Base-by-base conservation (phyloP, 352 stramenopile species). In the Phytophthora pseudosyringae region DNA sequence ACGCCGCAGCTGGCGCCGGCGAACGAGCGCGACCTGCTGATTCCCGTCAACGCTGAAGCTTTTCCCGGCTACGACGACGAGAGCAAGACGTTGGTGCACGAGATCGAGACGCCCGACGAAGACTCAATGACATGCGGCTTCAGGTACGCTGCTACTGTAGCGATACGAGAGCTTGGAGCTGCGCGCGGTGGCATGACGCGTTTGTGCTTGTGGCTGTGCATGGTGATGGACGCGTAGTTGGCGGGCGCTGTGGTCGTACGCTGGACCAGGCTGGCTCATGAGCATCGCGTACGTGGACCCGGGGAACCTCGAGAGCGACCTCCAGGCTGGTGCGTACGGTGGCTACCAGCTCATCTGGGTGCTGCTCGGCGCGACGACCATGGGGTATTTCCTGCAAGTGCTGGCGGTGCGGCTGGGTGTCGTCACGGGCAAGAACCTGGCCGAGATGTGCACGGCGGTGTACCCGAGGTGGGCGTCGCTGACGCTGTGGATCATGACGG, bases 391-490 rank as follows among this genome's bases (percentile, higher is more conserved):
- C 40, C 40, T 47, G 40, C 95, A 98, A 73, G 72, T 91, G 39
- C 73, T 99, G 18, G 94, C 95, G n/a, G 89, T 90, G 29, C 79
- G 95, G 1, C 70, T 98, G 0, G 96, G 90, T 0, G 94, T 98
- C 44, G 90, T 98, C 55, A 98, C 88, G 26, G 91, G 95, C 15
- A 82, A 90, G 10, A 95, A 97, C 38, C 71, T 99, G 16, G 94
- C 94, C 3, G 80, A 96, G 61, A 79, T 96, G 64, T 97, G 87
- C 74, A 83, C 77, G 12, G 69, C 63, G 13, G 67, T 83, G 58
- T 98, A 97, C 63, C 79, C 84, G 9, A 80, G 87, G 13, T 86
- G 74, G 64, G 76, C 73, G 2, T 91, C 83, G 25, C 70, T 94
- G 38, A 75, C 85, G 50, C 71, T 98, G 18, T 98, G 89, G 88